Evolutionary conservation across 192 early-diverging fungal species (phyloP).

Genomic region (Backusella tarrabulga): DNA sequence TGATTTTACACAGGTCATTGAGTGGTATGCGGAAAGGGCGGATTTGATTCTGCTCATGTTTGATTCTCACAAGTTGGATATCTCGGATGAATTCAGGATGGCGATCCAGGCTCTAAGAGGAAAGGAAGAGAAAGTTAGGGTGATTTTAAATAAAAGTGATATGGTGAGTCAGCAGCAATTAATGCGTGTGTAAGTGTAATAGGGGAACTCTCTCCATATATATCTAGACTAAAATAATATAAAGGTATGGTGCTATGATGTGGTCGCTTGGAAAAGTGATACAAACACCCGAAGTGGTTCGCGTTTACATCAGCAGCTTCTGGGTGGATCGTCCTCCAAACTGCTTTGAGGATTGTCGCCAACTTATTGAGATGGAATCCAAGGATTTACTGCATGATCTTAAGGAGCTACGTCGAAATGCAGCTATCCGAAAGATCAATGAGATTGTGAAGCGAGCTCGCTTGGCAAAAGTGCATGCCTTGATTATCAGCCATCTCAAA

Average conservation of each 20-base stretch:
- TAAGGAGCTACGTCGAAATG: conserved; percentile 66
- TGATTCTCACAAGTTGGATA: conserved; percentile 85
- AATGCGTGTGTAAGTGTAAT: conserved; percentile 69
- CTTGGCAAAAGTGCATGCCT: conserved; percentile 68
- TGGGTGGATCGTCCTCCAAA: conserved; percentile 68
- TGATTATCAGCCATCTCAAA: conserved; percentile 75
- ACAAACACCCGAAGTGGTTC: conserved; percentile 77
- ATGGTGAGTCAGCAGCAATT: conserved; percentile 81
- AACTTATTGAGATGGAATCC: conserved; percentile 66
- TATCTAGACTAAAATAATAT: too few species aligned
- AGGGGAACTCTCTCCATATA: too few species aligned
- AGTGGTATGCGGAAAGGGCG: conserved; percentile 85
- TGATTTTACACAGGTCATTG: conserved; percentile 73
- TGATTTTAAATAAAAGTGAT: conserved; percentile 84
- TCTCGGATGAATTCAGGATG: conserved; percentile 79
- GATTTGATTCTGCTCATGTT: conserved; percentile 81
- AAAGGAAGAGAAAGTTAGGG: conserved; percentile 79
- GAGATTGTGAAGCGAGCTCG: conserved; percentile 84
- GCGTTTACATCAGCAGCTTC: conserved; percentile 78
- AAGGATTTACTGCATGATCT: conserved; percentile 72
- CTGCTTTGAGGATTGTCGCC: conserved; percentile 64
- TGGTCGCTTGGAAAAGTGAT: conserved; percentile 86
- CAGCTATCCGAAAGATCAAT: conserved; percentile 78
- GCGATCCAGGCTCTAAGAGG: conserved; percentile 70
- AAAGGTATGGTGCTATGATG: conserved; percentile 82